Evolutionary conservation across 371 early-diverging fungal species (phyloP).

Genomic region (Mucor plumbeus): DNA sequence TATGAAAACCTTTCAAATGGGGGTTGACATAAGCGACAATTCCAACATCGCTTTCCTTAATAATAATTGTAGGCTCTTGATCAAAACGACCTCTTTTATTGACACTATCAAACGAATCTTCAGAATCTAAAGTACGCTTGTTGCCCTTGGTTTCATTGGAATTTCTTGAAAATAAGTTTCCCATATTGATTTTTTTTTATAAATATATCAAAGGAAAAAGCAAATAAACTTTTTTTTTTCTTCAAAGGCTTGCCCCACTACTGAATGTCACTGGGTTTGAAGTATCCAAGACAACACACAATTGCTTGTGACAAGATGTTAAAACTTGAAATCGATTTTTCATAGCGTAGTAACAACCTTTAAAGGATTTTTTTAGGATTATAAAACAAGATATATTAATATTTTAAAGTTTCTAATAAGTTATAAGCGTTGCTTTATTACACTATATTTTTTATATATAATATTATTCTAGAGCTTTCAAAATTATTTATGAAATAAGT

Average conservation of each 20-base stretch:
- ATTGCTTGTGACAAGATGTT: neutral
- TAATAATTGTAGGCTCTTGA: neutral
- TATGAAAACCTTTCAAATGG: constrained; percentile 67
- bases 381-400: no score
- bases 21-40: constrained; percentile 74
- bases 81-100: constrained; percentile 23
- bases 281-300: neutral
- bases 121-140: constrained; percentile 22
- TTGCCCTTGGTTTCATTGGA: constrained; percentile 11
- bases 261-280: neutral
- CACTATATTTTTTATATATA: no score
- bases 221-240: constrained; percentile 5
- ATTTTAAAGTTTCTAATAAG: no score
- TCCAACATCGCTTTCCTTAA: constrained; percentile 75
- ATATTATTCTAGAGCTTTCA: no score
- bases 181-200: constrained; percentile 17
- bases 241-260: neutral
- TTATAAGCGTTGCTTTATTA: no score
- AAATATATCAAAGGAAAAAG: no score
- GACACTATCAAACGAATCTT: neutral
- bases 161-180: constrained; percentile 32
- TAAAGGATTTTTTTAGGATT: neutral
- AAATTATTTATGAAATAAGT: no score
- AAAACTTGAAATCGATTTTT: neutral
- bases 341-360: neutral